Evolutionary conservation across 78 protist species (phyloP).

Genomic region (Dictyostelium intermedium): DNA sequence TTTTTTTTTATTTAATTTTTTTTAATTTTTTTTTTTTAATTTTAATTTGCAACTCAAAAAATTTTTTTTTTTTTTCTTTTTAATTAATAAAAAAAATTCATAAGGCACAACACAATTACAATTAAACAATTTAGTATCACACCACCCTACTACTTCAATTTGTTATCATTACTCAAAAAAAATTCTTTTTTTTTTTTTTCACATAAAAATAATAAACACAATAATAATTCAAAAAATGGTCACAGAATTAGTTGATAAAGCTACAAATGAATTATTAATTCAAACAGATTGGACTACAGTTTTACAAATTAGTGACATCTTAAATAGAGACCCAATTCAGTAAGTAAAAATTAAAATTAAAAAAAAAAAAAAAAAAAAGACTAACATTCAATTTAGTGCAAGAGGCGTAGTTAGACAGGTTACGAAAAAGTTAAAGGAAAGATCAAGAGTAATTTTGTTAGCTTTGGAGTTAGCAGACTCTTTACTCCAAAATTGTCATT

Average conservation of each 20-base stretch:
- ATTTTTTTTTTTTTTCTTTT: not conserved
- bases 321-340: conserved; percentile 63
- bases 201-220: not conserved
- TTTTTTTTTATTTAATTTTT: not conserved
- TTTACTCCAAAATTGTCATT: conserved; percentile 56
- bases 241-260: conserved; percentile 59
- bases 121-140: not conserved
- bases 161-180: not conserved
- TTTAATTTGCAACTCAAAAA: not conserved
- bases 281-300: conserved; percentile 71
- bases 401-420: conserved; percentile 62
- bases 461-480: conserved; percentile 69
- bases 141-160: not conserved
- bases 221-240: not conserved
- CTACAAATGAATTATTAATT: conserved; percentile 62
- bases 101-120: not conserved
- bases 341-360: not conserved
- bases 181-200: not conserved
- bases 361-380: not conserved
- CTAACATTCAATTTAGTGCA: conserved; percentile 32
- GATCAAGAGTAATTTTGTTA: conserved; percentile 70
- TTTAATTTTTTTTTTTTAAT: not conserved
- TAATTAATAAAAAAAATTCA: not conserved
- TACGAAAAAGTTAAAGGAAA: conserved; percentile 55
- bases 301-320: conserved; percentile 59